Evolutionary conservation across 371 early-diverging fungal genomes (phyloP), one percentile per base, ranked within the genome.

Genomic region (Apophysomyces variabilis): DNA sequence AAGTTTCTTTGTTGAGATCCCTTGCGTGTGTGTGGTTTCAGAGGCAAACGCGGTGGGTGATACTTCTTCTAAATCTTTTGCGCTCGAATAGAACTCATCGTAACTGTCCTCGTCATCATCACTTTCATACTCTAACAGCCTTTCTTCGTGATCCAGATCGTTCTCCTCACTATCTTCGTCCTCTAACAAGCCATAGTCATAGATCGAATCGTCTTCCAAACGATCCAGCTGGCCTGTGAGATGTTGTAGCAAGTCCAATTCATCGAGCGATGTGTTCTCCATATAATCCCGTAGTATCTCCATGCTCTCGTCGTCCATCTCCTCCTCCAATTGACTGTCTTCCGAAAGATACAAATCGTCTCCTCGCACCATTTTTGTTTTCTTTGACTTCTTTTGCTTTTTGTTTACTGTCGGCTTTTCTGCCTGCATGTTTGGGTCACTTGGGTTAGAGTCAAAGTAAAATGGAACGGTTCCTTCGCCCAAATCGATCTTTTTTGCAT

Each of bases 211-310:
- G 12, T 62, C 45, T 13, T 44, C 60, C 14, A 47, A 1, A 47
- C 60, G 38, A 72, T 58, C 47, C 65, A 66, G 44, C 45, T 62
- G 14, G 69, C 21, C 39, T 47, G 56, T 5, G 59, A 57, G 16
- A 35, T 39, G 21, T 61, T 60, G 46, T 45, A 57, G 4, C 13
- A 62, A 38, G 65, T 61, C 56, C 3, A 60, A 39, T 8, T 58
- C 44, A 13, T 54, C 35, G 26, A 62, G 39, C 14, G 43, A 16
- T 4, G 70, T 59, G 44, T 78, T 73, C 38, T 83, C 76, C 13
- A 83, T 72, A 46, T 78, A 82, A 60, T 82, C 83, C 8, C 67
- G 61, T 73, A 82, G 74, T 13, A 69, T 57, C 1, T 60, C 67
- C 60, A 79, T 60, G 41, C 80, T 77, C 38, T 77, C 79, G 38